A percentile compares a stretch with the other conserved stretches of the same genome.
Conservation (phyloP, 1,284 basidiomycete species). For the Cryptococcus sp. region DNA sequence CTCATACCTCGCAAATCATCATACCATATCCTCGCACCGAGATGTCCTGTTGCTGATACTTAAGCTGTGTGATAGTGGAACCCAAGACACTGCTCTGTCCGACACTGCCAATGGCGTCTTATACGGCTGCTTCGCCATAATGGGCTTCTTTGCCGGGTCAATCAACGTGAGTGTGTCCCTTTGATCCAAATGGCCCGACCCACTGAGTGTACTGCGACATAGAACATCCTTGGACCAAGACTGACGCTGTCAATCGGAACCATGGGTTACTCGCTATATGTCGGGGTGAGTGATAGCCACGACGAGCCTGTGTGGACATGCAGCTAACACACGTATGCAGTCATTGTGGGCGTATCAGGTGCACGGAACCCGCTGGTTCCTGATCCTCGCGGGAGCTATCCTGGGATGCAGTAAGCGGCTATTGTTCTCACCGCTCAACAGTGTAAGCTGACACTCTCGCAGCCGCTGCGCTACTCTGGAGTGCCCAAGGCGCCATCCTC, state of each 20-base stretch:
- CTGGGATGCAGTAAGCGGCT: slow-evolving; percentile 54
- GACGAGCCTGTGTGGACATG: neutral
- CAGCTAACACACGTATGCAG: neutral
- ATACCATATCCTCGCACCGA: neutral
- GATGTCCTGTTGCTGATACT: neutral
- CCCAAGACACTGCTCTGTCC: slow-evolving; percentile 54
- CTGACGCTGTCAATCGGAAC: slow-evolving; percentile 55
- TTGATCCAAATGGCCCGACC: slow-evolving; percentile 17
- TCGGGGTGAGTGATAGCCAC: slow-evolving; percentile 27
- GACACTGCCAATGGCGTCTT: slow-evolving; percentile 57
- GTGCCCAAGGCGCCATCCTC: slow-evolving; percentile 56
- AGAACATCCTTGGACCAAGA: slow-evolving; percentile 54
- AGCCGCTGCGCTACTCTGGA: slow-evolving; percentile 40
- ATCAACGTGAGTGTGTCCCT: slow-evolving; percentile 55
- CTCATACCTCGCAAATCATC: neutral
- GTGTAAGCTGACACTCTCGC: neutral
- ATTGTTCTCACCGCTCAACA: neutral
- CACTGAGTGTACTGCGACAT: neutral
- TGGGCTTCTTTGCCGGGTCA: slow-evolving; percentile 58
- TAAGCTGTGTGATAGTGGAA: slow-evolving; percentile 38
- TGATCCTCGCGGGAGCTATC: slow-evolving; percentile 54
- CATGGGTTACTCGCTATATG: slow-evolving; percentile 45
- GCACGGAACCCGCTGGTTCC: slow-evolving; percentile 43
- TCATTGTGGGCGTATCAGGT: slow-evolving; percentile 26
- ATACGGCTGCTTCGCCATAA: slow-evolving; percentile 57